Conservation (phyloP, 1,284 basidiomycete genomes). For the Ceratorhiza oryzae-sativae region DNA sequence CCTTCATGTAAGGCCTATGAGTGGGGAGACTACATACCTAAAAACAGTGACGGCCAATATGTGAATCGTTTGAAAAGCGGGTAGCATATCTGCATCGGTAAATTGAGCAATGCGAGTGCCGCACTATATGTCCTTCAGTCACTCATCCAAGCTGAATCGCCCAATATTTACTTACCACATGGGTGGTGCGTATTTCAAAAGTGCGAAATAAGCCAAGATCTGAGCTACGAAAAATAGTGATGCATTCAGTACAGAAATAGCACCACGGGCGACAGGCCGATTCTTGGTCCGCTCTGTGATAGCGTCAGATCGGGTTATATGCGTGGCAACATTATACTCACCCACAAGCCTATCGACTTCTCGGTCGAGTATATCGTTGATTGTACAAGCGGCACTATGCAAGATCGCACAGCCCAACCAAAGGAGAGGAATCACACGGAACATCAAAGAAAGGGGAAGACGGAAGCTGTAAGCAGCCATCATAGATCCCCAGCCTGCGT, state of each 20-base stretch:
- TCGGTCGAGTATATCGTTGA: slow-evolving; percentile 41
- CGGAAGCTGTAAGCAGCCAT: slow-evolving; percentile 35
- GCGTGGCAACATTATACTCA: neutral
- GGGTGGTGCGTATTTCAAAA: slow-evolving; percentile 54
- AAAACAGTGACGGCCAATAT: slow-evolving; percentile 54
- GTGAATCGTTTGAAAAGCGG: slow-evolving; percentile 67
- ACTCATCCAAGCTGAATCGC: neutral
- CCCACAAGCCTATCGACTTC: slow-evolving; percentile 10
- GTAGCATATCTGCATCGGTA: slow-evolving; percentile 60
- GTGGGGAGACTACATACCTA: slow-evolving; percentile 45
- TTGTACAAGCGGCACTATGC: slow-evolving; percentile 41
- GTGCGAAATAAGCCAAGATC: slow-evolving; percentile 51
- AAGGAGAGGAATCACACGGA: slow-evolving; percentile 26
- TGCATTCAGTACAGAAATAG: slow-evolving; percentile 55
- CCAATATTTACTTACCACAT: slow-evolving; percentile 48
- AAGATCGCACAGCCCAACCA: slow-evolving; percentile 38
- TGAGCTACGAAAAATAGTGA: slow-evolving; percentile 55
- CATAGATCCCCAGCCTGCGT: slow-evolving; percentile 38
- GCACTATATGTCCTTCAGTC: slow-evolving; percentile 49
- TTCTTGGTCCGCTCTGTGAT: slow-evolving; percentile 57
- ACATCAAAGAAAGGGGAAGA: neutral
- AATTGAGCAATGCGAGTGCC: slow-evolving; percentile 55
- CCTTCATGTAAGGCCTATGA: neutral
- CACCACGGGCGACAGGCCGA: slow-evolving; percentile 59
- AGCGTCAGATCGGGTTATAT: neutral